Percentiles rank a stretch among this genome's conserved stretches.
Conservation (phyloP, 2,329 filamentous ascomycete species). For the Fusarium brevicatenulatum region DNA sequence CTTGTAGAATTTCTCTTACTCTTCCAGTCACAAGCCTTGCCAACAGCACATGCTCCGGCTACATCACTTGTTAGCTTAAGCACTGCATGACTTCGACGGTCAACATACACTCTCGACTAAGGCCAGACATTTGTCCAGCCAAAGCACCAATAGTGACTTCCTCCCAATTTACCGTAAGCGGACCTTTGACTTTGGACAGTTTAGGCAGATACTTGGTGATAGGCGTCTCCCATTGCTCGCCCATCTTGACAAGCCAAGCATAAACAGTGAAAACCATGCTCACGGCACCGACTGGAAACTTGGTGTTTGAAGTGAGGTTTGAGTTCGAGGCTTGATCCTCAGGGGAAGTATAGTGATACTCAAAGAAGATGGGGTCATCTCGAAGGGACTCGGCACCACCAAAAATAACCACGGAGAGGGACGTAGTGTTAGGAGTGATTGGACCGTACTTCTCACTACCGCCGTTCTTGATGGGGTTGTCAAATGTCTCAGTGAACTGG, state of each 20-base stretch:
- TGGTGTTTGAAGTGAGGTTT: slow-evolving; percentile 38
- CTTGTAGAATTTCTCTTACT: background rate
- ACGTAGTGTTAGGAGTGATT: slow-evolving; percentile 30
- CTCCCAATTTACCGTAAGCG: slow-evolving; percentile 10
- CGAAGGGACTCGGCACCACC: slow-evolving; percentile 14
- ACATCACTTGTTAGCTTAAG: background rate
- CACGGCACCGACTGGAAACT: slow-evolving; percentile 44
- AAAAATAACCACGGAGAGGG: slow-evolving; percentile 34
- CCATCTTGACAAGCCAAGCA: slow-evolving; percentile 46
- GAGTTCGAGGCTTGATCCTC: slow-evolving; percentile 10
- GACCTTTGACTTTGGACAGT: background rate
- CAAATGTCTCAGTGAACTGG: slow-evolving; percentile 17
- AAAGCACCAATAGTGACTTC: slow-evolving; percentile 35
- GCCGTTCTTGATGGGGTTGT: slow-evolving; percentile 21
- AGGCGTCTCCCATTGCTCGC: slow-evolving; percentile 43
- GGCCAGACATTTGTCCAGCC: slow-evolving; percentile 36
- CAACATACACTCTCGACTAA: slow-evolving; percentile 33
- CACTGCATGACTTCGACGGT: rapidly evolving
- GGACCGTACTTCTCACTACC: slow-evolving; percentile 31
- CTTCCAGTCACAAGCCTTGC: slow-evolving; percentile 12
- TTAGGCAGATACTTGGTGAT: slow-evolving; percentile 47
- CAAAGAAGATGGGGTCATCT: slow-evolving; percentile 26
- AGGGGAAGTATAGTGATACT: slow-evolving; percentile 38
- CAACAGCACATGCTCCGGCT: slow-evolving; percentile 27
- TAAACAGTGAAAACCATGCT: slow-evolving; percentile 50